These are phyloP conservation scores for Ceratopteris richardii DNA, from an alignment of 75 land plant genomes.

Conservation along the genomic window DNA sequence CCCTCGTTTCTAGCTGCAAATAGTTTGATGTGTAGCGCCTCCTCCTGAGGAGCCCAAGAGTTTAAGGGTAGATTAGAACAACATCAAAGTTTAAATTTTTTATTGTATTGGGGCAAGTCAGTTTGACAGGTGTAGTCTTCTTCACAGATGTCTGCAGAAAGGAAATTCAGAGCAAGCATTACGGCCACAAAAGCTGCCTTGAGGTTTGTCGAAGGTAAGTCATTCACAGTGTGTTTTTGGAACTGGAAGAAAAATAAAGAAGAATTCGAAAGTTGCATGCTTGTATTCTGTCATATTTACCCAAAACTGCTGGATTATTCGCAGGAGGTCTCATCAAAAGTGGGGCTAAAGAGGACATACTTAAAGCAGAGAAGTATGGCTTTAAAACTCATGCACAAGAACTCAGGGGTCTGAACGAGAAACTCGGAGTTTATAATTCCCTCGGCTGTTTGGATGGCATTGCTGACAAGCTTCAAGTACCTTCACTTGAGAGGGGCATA, in stretches of 20 bases:
- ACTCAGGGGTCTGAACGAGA: slow-evolving; percentile 65
- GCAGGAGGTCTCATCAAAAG: too few species aligned
- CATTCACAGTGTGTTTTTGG: background rate
- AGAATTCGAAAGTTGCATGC: slow-evolving; percentile 35
- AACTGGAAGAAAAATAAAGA: too few species aligned
- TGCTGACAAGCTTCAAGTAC: slow-evolving; percentile 45
- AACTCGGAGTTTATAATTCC: slow-evolving; percentile 41
- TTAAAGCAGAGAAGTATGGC: slow-evolving; percentile 52
- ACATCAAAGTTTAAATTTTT: too few species aligned
- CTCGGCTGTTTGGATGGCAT: slow-evolving; percentile 64
- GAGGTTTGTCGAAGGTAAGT: slow-evolving; percentile 38
- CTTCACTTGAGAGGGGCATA: slow-evolving; percentile 39
- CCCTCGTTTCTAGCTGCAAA: too few species aligned
- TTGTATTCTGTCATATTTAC: too few species aligned
- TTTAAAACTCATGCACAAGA: slow-evolving; percentile 63
- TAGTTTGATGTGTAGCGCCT: too few species aligned
- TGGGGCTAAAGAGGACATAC: slow-evolving; percentile 29
- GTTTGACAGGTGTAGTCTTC: too few species aligned
- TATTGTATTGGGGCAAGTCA: too few species aligned
- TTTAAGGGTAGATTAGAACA: too few species aligned
- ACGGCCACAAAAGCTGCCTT: slow-evolving; percentile 54
- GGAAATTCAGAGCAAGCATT: slow-evolving; percentile 5
- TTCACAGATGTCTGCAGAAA: slow-evolving; percentile 3
- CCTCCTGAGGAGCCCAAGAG: too few species aligned
- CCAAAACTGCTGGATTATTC: too few species aligned